phyloP scores from a whole-genome alignment of 257 asterid species.

The Gentiana straminea region DNA sequence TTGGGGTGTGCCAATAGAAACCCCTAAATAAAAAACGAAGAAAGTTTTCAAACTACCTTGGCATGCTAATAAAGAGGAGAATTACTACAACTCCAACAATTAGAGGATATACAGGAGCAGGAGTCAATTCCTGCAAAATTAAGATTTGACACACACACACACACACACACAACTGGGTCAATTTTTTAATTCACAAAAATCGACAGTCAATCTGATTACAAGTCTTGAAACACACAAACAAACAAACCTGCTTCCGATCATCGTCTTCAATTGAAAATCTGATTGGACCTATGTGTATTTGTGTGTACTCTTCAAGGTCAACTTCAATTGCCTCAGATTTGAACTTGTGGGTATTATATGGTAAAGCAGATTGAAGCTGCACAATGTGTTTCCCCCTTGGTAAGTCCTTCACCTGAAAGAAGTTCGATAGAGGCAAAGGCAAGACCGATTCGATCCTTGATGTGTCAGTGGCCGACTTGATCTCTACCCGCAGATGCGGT shows the following conservation, averaged over 20 bases:
- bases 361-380: conserved; percentile 62
- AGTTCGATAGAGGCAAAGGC: conserved; percentile 89
- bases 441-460: conserved; percentile 58
- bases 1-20: too few species aligned
- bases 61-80: conserved; percentile 70
- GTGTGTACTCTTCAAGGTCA: conserved; percentile 60
- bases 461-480: conserved; percentile 54
- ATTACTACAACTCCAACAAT: conserved; percentile 63
- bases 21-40: background rate
- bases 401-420: conserved; percentile 89
- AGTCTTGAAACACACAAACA: background rate
- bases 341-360: conserved; percentile 45
- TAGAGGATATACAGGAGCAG: conserved; percentile 82
- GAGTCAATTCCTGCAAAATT: conserved; percentile 61
- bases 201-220: background rate
- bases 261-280: conserved; percentile 52
- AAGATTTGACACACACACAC: background rate
- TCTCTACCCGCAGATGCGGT: conserved; percentile 67
- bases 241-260: conserved; percentile 67
- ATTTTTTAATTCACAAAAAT: background rate
- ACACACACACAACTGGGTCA: background rate
- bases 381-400: conserved; percentile 77
- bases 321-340: conserved; percentile 70
- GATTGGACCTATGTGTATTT: conserved; percentile 70
- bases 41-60: conserved; percentile 42